These are phyloP conservation scores for Solanum chiquidenum DNA, from an alignment of 257 asterid species.

Conservation along the genomic window DNA sequence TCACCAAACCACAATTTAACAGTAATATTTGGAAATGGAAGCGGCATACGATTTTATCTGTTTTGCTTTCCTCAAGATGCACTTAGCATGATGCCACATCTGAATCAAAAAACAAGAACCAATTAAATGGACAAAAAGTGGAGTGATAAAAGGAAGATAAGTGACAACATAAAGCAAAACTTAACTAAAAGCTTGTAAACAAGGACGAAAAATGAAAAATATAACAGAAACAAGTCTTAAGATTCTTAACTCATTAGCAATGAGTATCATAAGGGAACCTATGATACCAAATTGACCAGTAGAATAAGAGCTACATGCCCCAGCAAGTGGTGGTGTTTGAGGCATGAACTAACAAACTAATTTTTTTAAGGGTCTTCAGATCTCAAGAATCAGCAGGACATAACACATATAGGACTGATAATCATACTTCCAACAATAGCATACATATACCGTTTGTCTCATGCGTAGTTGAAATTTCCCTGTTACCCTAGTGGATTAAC, in stretches of 20 bases:
- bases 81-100: conserved; percentile 94
- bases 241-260: neutral
- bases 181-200: neutral
- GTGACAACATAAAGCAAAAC: neutral
- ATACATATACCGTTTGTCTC: neutral
- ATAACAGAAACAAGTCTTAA: neutral
- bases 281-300: neutral
- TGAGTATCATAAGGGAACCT: neutral
- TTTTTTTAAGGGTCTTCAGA: neutral
- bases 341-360: neutral
- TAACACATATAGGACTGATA: neutral
- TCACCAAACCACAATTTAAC: neutral
- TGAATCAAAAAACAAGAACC: conserved; percentile 31
- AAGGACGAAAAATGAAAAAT: neutral
- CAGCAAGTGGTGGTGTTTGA: neutral
- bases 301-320: neutral
- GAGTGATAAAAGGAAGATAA: neutral
- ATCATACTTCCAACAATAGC: neutral
- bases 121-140: neutral
- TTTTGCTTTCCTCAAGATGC: conserved; percentile 61
- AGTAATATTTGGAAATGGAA: neutral
- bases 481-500: neutral
- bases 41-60: conserved; percentile 68
- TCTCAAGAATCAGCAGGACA: neutral
- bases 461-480: neutral